Conservation (phyloP, 2,329 filamentous ascomycete species). For the Fonsecaea pedrosoi region DNA sequence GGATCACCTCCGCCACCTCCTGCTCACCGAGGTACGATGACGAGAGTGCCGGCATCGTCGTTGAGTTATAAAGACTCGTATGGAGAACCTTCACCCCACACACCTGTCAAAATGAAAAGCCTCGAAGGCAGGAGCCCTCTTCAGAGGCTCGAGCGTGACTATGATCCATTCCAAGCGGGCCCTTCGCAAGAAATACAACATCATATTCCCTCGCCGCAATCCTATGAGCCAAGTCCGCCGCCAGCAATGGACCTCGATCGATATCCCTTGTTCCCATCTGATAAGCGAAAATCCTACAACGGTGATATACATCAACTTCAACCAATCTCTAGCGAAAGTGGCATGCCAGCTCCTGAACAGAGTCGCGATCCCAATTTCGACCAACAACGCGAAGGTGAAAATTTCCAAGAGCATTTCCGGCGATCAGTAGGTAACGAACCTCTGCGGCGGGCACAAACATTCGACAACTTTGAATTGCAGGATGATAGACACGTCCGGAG, state of each 20-base stretch:
- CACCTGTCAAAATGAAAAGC: conserved; percentile 29
- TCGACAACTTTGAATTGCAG: conserved; percentile 27
- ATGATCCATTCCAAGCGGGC: conserved; percentile 33
- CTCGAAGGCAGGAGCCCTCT: conserved; percentile 38
- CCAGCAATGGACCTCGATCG: conserved; percentile 12
- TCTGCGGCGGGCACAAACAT: conserved; percentile 30
- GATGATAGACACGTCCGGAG: conserved; percentile 34
- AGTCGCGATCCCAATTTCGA: not conserved
- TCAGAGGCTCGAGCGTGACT: conserved; percentile 38
- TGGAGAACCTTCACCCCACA: conserved; percentile 29
- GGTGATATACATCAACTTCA: conserved; percentile 16
- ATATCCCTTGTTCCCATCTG: conserved; percentile 14
- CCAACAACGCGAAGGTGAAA: conserved; percentile 12
- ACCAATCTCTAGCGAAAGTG: conserved; percentile 16
- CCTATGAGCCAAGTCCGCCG: conserved; percentile 4
- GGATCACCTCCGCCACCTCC: conserved; percentile 45
- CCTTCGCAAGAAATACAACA: conserved; percentile 22
- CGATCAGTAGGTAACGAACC: conserved; percentile 27
- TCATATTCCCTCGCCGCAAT: conserved; percentile 13
- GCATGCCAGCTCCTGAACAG: conserved; percentile 7
- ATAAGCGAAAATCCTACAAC: conserved; percentile 19
- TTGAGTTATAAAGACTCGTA: conserved; percentile 29
- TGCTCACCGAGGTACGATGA: conserved; percentile 40
- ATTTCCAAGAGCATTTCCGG: conserved; percentile 22
- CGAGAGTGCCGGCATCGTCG: conserved; percentile 10